Percentiles rank a stretch among this genome's conserved stretches.
These are phyloP conservation scores for Papilionanthe hybrid DNA, from an alignment of 116 monocot species.

Conservation along the genomic window DNA sequence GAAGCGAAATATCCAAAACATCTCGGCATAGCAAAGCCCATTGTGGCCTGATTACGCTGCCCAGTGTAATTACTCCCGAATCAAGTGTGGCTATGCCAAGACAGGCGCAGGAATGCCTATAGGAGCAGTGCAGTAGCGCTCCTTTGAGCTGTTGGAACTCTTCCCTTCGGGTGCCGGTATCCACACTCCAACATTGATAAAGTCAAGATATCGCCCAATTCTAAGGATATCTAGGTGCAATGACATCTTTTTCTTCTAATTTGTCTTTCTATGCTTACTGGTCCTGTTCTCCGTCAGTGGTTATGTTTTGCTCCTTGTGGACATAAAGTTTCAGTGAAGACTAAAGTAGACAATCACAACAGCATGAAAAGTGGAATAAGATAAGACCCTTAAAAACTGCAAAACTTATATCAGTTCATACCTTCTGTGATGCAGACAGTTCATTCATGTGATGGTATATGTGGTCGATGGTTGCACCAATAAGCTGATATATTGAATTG, in stretches of 20 bases:
- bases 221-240: neutral
- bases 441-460: constrained; percentile 15
- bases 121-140: too few species aligned
- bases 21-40: too few species aligned
- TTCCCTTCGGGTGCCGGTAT: too few species aligned
- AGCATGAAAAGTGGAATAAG: neutral
- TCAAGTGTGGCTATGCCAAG: too few species aligned
- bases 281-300: too few species aligned
- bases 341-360: neutral
- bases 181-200: neutral
- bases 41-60: too few species aligned
- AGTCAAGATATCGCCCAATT: neutral
- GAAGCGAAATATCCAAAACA: too few species aligned
- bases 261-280: neutral
- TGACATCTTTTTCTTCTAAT: neutral
- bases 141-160: too few species aligned
- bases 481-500: constrained; percentile 34
- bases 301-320: too few species aligned
- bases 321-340: neutral
- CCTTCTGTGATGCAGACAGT: constrained; percentile 48
- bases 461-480: constrained; percentile 32
- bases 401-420: constrained; percentile 4
- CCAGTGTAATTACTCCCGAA: too few species aligned
- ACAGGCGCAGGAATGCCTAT: too few species aligned
- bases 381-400: neutral